Evolutionary conservation across 1,139 yeast genomes (phyloP).

Genomic region (Wickerhamomyces sp.): DNA sequence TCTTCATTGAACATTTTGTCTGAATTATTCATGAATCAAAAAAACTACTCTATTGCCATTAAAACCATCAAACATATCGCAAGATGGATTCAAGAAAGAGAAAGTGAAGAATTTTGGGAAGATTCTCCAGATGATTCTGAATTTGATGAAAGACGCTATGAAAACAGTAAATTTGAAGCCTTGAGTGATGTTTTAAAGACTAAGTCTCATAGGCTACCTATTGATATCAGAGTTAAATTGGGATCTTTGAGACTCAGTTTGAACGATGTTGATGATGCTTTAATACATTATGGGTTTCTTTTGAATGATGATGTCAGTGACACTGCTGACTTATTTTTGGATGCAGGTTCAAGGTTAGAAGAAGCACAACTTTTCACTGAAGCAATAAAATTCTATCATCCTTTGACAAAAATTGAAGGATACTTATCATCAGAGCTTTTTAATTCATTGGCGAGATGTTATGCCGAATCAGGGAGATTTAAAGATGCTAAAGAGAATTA

Average conservation of each 20-base stretch:
- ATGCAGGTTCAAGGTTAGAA: conserved; percentile 72
- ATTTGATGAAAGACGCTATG: conserved; percentile 64
- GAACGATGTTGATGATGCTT: conserved; percentile 64
- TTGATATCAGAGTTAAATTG: conserved; percentile 79
- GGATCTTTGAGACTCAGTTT: conserved; percentile 68
- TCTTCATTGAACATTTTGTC: conserved; percentile 79
- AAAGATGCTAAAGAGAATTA: conserved; percentile 66
- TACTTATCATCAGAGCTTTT: conserved; percentile 47
- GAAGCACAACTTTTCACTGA: conserved; percentile 63
- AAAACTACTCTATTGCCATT: conserved; percentile 60
- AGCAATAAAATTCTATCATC: conserved; percentile 62
- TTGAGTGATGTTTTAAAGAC: conserved; percentile 33
- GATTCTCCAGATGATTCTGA: conserved; percentile 72
- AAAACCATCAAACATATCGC: conserved; percentile 64
- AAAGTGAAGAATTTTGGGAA: conserved; percentile 79
- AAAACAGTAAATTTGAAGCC: conserved; percentile 35
- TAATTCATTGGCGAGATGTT: conserved; percentile 70
- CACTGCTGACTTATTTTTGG: conserved; percentile 67
- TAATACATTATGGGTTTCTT: conserved; percentile 58
- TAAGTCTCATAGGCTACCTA: conserved; percentile 55
- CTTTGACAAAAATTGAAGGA: conserved; percentile 47
- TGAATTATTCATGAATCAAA: conserved; percentile 69
- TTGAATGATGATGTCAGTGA: conserved; percentile 52
- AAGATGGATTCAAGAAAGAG: conserved; percentile 78
- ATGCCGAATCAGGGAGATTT: conserved; percentile 65